phyloP scores from a whole-genome alignment of 352 stramenopile genomes.

The Phytophthora cactorum region DNA sequence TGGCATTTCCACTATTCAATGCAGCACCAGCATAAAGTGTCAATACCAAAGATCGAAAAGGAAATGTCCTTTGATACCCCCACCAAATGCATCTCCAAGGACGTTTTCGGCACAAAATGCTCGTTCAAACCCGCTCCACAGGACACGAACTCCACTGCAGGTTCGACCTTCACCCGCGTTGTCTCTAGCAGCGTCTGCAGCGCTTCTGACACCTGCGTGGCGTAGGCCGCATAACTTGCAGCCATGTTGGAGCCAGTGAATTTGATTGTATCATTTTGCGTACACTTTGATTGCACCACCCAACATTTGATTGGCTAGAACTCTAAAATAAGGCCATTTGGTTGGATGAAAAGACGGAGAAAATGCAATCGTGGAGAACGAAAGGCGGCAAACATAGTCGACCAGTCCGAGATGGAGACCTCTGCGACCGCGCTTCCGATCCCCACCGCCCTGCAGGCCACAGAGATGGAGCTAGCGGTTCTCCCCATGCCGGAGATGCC shows the following conservation, averaged over 20 bases:
- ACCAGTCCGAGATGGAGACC: slow-evolving; percentile 26
- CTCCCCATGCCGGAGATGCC: slow-evolving; percentile 21
- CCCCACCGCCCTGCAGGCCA: slow-evolving; percentile 11
- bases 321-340: not conserved
- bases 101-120: slow-evolving; percentile 48
- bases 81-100: slow-evolving; percentile 55
- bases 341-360: slow-evolving; percentile 22
- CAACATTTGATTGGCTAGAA: slow-evolving; percentile 11
- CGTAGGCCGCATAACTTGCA: slow-evolving; percentile 33
- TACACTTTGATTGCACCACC: slow-evolving; percentile 15
- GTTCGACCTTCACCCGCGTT: slow-evolving; percentile 42
- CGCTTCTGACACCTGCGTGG: slow-evolving; percentile 27
- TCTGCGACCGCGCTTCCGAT: not conserved
- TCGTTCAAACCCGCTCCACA: slow-evolving; percentile 29
- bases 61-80: not conserved
- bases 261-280: slow-evolving; percentile 50
- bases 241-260: slow-evolving; percentile 38
- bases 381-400: slow-evolving; percentile 39
- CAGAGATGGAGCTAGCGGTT: slow-evolving; percentile 11
- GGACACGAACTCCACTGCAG: slow-evolving; percentile 40
- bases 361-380: not conserved
- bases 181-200: slow-evolving; percentile 44
- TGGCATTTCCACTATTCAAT: slow-evolving; percentile 38
- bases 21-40: slow-evolving; percentile 1
- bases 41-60: slow-evolving; percentile 1